A percentile compares a stretch with the other conserved stretches of the same genome.
Conservation (phyloP, 129 eudicot genomes). For the Sambucus nigra region DNA sequence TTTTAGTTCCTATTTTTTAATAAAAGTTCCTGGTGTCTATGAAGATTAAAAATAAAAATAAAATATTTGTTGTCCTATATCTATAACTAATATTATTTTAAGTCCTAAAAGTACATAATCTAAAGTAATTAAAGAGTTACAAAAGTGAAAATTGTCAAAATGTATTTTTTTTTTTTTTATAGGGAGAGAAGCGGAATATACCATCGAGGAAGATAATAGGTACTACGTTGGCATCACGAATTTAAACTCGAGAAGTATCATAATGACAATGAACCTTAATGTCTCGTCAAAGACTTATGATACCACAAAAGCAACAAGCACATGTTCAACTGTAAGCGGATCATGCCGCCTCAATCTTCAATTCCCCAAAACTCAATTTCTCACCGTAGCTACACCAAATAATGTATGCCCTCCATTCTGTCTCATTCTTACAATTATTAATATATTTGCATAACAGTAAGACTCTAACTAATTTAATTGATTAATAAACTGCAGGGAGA, state of each 20-base stretch:
- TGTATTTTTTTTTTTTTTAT: too few relatives aligned
- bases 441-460: not conserved
- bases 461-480: not conserved
- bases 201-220: slow-evolving; percentile 11
- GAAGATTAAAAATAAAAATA: too few relatives aligned
- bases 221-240: slow-evolving; percentile 13
- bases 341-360: slow-evolving; percentile 11
- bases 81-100: too few relatives aligned
- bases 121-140: not conserved
- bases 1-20: too few relatives aligned
- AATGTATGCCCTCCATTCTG: slow-evolving; percentile 1
- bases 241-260: slow-evolving; percentile 8
- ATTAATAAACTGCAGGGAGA: slow-evolving; percentile 5
- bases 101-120: too few relatives aligned
- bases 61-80: too few relatives aligned
- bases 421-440: not conserved
- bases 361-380: slow-evolving; percentile 11
- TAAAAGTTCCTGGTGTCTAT: too few relatives aligned
- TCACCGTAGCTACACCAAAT: slow-evolving; percentile 10
- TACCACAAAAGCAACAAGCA: slow-evolving; percentile 7
- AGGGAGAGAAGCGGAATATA: slow-evolving; percentile 12
- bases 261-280: not conserved
- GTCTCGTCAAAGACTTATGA: slow-evolving; percentile 15
- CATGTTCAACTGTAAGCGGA: slow-evolving; percentile 11
- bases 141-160: not conserved